These are phyloP conservation scores for Allium cepa DNA, from an alignment of 106 monocot species.

Conservation along the genomic window DNA sequence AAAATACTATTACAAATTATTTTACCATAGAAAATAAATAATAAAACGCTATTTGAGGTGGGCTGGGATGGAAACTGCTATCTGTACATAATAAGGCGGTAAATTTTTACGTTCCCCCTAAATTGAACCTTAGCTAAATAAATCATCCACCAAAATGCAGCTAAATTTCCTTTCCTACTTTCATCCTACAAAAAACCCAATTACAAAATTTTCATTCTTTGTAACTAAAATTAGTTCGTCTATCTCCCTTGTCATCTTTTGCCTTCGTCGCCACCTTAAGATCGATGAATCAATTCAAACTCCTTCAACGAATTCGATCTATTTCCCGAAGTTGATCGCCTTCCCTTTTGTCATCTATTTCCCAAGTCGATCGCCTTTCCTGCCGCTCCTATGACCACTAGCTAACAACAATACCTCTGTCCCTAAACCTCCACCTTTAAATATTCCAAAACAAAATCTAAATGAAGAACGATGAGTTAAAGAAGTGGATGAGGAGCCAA, in stretches of 20 bases:
- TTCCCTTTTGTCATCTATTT: conserved; percentile 5
- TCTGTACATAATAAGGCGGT: no score
- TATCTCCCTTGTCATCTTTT: conserved; percentile 37
- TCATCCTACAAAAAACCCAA: no score
- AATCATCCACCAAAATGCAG: no score
- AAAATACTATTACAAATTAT: no score
- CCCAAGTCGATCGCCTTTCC: not conserved
- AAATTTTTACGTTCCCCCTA: no score
- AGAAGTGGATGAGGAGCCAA: not conserved
- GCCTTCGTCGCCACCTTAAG: conserved; percentile 72
- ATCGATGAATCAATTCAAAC: conserved; percentile 35
- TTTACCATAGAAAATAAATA: no score
- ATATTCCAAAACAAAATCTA: not conserved
- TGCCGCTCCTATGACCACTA: conserved; percentile 15
- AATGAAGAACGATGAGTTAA: not conserved
- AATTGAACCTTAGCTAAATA: no score
- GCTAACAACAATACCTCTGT: conserved; percentile 1
- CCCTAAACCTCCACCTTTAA: conserved; percentile 11
- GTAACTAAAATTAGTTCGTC: no score
- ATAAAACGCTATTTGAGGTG: no score
- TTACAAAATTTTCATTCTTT: no score
- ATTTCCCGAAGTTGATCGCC: conserved; percentile 39
- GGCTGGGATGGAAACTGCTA: no score
- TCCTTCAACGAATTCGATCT: conserved; percentile 57
- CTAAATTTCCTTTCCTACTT: no score